Evolutionary conservation across 2,329 filamentous ascomycete genomes (phyloP).

Genomic region (Clonostachys byssicola): DNA sequence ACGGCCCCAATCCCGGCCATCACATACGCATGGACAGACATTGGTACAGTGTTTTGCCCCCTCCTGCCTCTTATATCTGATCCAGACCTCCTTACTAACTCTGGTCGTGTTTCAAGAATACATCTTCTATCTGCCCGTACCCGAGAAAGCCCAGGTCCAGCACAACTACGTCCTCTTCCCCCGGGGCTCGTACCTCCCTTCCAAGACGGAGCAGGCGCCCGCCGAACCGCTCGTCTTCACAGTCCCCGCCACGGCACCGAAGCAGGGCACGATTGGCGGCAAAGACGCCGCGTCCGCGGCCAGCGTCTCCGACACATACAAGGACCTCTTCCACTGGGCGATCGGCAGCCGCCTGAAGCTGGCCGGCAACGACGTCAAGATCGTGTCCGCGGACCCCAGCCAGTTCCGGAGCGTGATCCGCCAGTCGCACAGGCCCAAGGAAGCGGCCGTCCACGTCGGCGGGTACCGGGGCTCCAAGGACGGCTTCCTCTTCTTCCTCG

Average conservation of each 20-base stretch:
- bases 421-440: constrained; percentile 54
- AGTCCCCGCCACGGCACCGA: constrained; percentile 54
- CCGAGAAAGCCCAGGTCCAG: constrained; percentile 61
- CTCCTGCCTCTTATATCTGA: neutral
- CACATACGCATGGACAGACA: constrained; percentile 56
- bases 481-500: constrained; percentile 63
- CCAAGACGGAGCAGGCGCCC: constrained; percentile 34
- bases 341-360: constrained; percentile 46
- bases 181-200: constrained; percentile 45
- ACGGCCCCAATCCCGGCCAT: constrained; percentile 47
- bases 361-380: constrained; percentile 39
- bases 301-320: constrained; percentile 54
- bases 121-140: constrained; percentile 59
- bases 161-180: constrained; percentile 64
- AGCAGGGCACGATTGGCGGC: constrained; percentile 52
- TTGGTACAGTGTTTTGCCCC: constrained; percentile 38
- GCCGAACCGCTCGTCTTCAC: constrained; percentile 61
- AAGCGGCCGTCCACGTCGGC: constrained; percentile 62
- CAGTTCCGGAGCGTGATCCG: constrained; percentile 53
- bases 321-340: constrained; percentile 57
- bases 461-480: constrained; percentile 66
- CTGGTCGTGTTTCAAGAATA: constrained; percentile 37
- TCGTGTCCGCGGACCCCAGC: constrained; percentile 47
- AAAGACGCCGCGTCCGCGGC: constrained; percentile 42
- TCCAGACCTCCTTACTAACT: neutral